Base-by-base conservation (phyloP, 2,329 filamentous ascomycete genomes). In the Aspergillus nomiae region DNA sequence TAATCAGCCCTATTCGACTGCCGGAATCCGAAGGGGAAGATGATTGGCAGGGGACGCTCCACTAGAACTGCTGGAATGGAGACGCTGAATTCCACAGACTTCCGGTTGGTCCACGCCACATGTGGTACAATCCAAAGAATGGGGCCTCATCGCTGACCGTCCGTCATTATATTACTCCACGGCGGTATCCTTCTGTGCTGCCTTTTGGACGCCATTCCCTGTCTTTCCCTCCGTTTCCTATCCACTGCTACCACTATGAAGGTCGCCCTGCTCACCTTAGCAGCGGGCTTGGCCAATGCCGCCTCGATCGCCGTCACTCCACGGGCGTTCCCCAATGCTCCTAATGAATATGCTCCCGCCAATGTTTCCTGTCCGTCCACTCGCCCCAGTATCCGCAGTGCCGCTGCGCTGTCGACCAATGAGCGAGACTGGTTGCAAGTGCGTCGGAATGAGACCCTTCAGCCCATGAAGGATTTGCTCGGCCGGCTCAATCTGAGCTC, bases 391-490 rank as follows among this genome's bases (percentile, higher is more conserved):
- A 86, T 96, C 60, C 88, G 93, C 68, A 76, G 76, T 41, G 91
- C 90, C 53, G 77, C 78, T 30, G 71, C 73, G 0, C 79, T 97
- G 11, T 94, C 92, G 3, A 70, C 82, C 19, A 82, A 89, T 61
- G 94, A 97, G 80, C 84, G 82, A 45, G 80, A 85, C 73, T 97
- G 94, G 92, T 83, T 97, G 16, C 74, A 86, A 57, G 83, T 83
- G 64, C 87, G 94, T 62, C 86, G 92, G 66, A 86, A 87, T 64
- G 89, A 89, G 67, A 96, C 92, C 0, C 80, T 94, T 21, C 78
- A 87, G 11, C 88, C 92, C n/a, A 89, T 97, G 85, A 86, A 84
- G 60, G 84, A 90, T 28, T 87, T 96, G 66, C 82, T 97, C 55
- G 81, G 81, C 21, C 86, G 89, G 51, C 83, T 91, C 71, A 87